Percentiles rank a stretch among this genome's conserved stretches.
Evolutionary conservation across 2,329 filamentous ascomycete genomes (phyloP).

Genomic region (Cladosporium austrohemisphaericum): DNA sequence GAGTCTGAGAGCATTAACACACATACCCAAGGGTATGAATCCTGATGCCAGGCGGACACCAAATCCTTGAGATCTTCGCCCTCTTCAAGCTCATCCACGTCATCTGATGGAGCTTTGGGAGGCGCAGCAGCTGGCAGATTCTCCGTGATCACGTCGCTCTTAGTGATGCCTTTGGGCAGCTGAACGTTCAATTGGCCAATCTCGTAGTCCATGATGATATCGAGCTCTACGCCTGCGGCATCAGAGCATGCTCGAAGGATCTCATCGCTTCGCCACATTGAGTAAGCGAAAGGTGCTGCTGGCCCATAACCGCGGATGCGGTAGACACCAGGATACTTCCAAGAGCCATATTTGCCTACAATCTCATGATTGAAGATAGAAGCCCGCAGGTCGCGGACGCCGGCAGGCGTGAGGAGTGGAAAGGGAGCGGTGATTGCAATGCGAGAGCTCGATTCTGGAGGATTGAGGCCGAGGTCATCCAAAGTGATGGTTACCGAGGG

Average conservation of each 20-base stretch:
- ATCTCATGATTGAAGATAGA: no score
- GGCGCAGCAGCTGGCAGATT: not conserved
- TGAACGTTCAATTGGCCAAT: not conserved
- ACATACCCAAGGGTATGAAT: no score
- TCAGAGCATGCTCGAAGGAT: not conserved
- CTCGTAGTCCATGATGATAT: constrained; percentile 3
- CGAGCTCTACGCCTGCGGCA: not conserved
- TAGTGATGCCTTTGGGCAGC: not conserved
- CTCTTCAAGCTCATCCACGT: not conserved
- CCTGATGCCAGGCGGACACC: not conserved
- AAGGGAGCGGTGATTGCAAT: no score
- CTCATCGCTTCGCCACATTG: not conserved
- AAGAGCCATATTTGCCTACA: no score
- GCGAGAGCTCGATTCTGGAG: no score
- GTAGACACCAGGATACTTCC: no score
- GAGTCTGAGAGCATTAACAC: no score
- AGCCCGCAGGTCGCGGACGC: no score
- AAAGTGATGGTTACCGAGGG: no score
- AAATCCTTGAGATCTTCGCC: not conserved
- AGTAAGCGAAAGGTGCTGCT: not conserved
- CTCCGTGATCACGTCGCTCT: not conserved
- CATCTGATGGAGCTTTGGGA: not conserved
- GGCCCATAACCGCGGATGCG: no score
- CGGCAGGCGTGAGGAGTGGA: no score
- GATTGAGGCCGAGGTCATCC: no score